phyloP scores from a whole-genome alignment of 768 basidiomycete species.

The Ramaria sp. region DNA sequence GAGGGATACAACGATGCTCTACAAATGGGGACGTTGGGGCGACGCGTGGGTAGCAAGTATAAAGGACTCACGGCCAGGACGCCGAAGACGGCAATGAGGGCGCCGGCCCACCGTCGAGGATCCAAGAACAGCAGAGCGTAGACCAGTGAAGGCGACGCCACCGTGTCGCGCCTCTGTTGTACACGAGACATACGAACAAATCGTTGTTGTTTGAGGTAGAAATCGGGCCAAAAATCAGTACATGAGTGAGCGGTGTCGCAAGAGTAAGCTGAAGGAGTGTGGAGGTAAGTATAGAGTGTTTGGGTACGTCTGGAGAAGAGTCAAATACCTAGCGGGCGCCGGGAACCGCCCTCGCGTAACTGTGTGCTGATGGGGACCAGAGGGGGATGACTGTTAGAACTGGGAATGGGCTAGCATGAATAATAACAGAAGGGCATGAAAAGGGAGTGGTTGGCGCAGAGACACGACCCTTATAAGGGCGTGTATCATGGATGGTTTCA shows the following conservation, averaged over 20 bases:
- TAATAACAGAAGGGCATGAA: background rate
- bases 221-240: background rate
- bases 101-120: conserved; percentile 4
- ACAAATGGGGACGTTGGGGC: background rate
- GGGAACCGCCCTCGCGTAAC: no score
- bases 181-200: background rate
- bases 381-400: no score
- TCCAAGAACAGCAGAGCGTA: background rate
- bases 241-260: background rate
- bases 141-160: background rate
- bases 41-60: background rate
- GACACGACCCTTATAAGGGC: background rate
- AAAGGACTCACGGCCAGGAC: conserved; percentile 3
- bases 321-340: no score
- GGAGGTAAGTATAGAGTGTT: background rate
- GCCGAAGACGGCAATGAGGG: background rate
- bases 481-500: background rate
- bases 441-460: background rate
- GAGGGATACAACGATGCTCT: conserved; percentile 3
- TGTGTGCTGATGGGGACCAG: background rate
- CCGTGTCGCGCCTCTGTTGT: background rate
- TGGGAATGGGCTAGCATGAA: no score
- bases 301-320: no score
- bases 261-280: background rate
- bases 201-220: background rate